Percentiles rank a stretch among this genome's conserved stretches.
Conservation (phyloP, 352 stramenopile species). For the Phytopythium ostracodes region DNA sequence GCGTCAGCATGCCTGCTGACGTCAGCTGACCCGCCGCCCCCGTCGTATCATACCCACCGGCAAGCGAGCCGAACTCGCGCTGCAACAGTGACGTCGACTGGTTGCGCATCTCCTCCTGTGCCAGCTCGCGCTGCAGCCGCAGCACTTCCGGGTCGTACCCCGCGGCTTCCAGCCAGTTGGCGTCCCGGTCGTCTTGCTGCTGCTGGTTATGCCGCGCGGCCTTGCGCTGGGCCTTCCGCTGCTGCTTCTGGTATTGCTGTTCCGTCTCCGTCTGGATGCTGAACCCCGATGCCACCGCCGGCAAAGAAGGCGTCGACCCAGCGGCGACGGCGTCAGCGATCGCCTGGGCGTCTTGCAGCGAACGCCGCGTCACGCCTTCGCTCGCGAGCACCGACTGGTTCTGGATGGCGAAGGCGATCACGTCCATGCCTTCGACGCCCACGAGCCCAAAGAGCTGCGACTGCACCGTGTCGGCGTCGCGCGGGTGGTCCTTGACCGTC, state of each 20-base stretch:
- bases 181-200: conserved; percentile 31
- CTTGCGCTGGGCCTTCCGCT: conserved; percentile 54
- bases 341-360: conserved; percentile 42
- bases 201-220: conserved; percentile 27
- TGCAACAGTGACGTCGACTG: conserved; percentile 72
- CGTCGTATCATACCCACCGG: conserved; percentile 69
- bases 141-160: conserved; percentile 80
- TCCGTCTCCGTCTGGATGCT: conserved; percentile 67
- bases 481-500: conserved; percentile 43
- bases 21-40: conserved; percentile 59
- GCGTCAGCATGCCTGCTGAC: conserved; percentile 41
- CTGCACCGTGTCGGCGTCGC: conserved; percentile 58
- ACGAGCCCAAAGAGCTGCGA: conserved; percentile 80
- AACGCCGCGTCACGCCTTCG: conserved; percentile 24
- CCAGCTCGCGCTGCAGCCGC: conserved; percentile 64
- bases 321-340: conserved; percentile 19
- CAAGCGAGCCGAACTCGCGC: conserved; percentile 62
- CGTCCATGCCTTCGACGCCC: conserved; percentile 80
- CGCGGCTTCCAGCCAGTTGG: conserved; percentile 70
- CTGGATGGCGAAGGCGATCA: conserved; percentile 77
- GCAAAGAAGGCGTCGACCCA: conserved; percentile 8
- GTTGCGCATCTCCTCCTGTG: conserved; percentile 51
- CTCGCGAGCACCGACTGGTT: conserved; percentile 29
- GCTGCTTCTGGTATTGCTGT: conserved; percentile 42
- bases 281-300: conserved; percentile 35